Base-by-base conservation (phyloP, 2,329 filamentous ascomycete species). In the Colletotrichum lini region DNA sequence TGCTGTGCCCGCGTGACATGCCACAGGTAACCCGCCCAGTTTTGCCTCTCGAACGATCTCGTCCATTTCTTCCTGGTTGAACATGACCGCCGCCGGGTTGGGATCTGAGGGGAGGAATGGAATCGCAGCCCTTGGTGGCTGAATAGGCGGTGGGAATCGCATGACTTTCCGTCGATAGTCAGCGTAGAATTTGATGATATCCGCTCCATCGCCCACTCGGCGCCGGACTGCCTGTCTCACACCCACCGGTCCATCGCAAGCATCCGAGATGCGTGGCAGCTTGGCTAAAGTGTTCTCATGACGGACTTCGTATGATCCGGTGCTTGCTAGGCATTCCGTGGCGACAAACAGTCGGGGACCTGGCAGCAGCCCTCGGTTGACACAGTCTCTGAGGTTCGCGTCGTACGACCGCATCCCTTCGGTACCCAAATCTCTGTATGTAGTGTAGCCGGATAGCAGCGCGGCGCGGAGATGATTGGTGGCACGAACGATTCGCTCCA, bases 391-490 rank as follows among this genome's bases (percentile, higher is more conserved):
- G 4, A 90, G 77, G 65, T 84, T 84, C 49, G 83, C 83, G 76
- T 90, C 88, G 38, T 83, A 83, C 47, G 85, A 83, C 38, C 82
- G 80, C 70, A 89, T 81, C 0, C 83, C 83, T 74, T 90, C 87
- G 3, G 86, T 87, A 16, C 87, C 87, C 0, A 89, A 81, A 75
- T 90, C 88, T 53, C 88, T 82, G 76, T 89, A 89, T 2, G 87
- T 89, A 0, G 88, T 91, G 79, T 87, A 90, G 8, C 89, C 89
- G 0, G 88, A 87, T 23, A 87, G 78, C 12, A 91, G 80, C 1
- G 86, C 88, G 0, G 82, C 81, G 54, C 85, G 85, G 71, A 83
- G 84, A 72, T 89, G 85, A 70, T 89, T 87, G 9, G 85, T 84
- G 0, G 86, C 85, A 21, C 89, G 85, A 58, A 91, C 83, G 30